Evolutionary conservation across 495 filamentous ascomycete species (phyloP).

Genomic region (Daldinia vernicosa): DNA sequence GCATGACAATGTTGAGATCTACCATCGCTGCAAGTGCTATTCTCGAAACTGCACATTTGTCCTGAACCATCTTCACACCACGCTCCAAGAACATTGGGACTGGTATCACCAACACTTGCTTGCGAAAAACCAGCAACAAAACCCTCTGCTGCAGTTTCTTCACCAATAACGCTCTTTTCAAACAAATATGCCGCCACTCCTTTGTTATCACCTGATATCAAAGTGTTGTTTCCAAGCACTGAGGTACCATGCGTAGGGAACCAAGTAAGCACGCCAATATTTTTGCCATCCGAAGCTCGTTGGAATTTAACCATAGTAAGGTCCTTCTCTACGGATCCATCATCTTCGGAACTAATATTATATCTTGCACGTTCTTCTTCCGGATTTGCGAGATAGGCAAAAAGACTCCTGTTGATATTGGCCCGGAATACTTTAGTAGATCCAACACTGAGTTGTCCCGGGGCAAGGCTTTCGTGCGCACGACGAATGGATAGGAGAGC

Average conservation of each 20-base stretch:
- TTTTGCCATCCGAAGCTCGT: slow-evolving; percentile 73
- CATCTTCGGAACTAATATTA: slow-evolving; percentile 62
- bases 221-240: slow-evolving; percentile 90
- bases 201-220: slow-evolving; percentile 95
- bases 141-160: slow-evolving; percentile 64
- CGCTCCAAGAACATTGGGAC: slow-evolving; percentile 86
- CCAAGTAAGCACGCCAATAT: slow-evolving; percentile 85
- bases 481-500: slow-evolving; percentile 80
- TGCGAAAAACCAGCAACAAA: slow-evolving; percentile 96
- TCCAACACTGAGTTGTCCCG: slow-evolving; percentile 77
- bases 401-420: slow-evolving; percentile 91
- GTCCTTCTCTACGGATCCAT: slow-evolving; percentile 83
- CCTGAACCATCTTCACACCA: slow-evolving; percentile 83
- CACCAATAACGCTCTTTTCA: slow-evolving; percentile 70
- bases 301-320: slow-evolving; percentile 86
- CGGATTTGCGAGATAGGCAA: slow-evolving; percentile 91
- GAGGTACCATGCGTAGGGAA: slow-evolving; percentile 95
- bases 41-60: slow-evolving; percentile 72
- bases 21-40: slow-evolving; percentile 79
- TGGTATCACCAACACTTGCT: slow-evolving; percentile 92
- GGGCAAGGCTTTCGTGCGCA: slow-evolving; percentile 78
- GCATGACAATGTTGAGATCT: slow-evolving; percentile 82
- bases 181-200: slow-evolving; percentile 89
- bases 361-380: slow-evolving; percentile 79
- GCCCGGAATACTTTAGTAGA: slow-evolving; percentile 79